phyloP scores from a whole-genome alignment of 2,329 filamentous ascomycete species.

The Colletotrichum lindemuthianum region DNA sequence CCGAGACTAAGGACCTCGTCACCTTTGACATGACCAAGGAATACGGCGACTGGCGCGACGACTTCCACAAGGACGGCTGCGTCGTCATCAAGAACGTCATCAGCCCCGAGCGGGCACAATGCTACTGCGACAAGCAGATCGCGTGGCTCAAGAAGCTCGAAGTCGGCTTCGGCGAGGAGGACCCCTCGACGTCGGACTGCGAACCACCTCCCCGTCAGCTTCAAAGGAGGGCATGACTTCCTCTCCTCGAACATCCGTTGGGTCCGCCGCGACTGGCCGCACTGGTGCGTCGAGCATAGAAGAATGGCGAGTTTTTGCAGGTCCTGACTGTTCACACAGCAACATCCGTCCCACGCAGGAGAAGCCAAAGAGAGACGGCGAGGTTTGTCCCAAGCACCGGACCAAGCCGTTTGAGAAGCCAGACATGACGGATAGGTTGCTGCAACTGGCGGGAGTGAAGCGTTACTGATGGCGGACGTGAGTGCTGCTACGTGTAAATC shows the following conservation, averaged over 20 bases:
- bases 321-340: constrained; percentile 32
- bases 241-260: no score
- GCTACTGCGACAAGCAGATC: constrained; percentile 51
- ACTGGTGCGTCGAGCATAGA: constrained; percentile 38
- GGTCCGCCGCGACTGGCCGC: no score
- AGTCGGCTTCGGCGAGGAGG: constrained; percentile 50
- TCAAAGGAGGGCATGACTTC: constrained; percentile 47
- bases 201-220: constrained; percentile 53
- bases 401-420: constrained; percentile 41
- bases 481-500: background rate
- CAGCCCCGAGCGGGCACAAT: constrained; percentile 47
- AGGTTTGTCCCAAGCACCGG: constrained; percentile 48
- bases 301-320: background rate
- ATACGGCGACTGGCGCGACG: constrained; percentile 55
- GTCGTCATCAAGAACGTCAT: constrained; percentile 53
- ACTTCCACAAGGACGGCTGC: constrained; percentile 53
- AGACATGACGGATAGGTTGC: constrained; percentile 39
- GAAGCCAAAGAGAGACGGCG: constrained; percentile 48
- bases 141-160: constrained; percentile 54
- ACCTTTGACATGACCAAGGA: constrained; percentile 38
- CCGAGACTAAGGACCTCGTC: constrained; percentile 41
- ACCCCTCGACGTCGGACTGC: constrained; percentile 52
- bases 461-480: background rate
- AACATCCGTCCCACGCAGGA: constrained; percentile 48
- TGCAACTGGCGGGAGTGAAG: constrained; percentile 43